Evolutionary conservation across 1,139 yeast genomes (phyloP).

Genomic region (Suhomyces ambrosiae): DNA sequence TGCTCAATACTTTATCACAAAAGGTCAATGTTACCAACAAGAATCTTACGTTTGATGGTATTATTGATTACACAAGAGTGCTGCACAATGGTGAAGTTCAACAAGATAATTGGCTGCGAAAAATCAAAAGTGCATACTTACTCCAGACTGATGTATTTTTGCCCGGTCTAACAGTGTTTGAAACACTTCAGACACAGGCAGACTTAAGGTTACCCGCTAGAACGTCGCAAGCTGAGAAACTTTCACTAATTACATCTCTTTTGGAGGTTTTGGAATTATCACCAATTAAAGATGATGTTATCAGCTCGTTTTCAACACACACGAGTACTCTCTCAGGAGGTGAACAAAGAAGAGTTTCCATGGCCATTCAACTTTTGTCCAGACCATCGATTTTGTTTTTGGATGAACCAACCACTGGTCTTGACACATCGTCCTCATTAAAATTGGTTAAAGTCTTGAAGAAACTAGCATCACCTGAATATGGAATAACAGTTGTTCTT

Average conservation of each 20-base stretch:
- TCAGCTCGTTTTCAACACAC: conserved; percentile 49
- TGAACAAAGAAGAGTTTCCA: conserved; percentile 74
- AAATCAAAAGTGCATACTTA: conserved; percentile 64
- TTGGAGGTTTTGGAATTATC: conserved; percentile 61
- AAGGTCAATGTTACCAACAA: conserved; percentile 46
- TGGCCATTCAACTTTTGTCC: conserved; percentile 75
- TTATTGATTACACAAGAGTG: conserved; percentile 21
- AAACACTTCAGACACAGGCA: conserved; percentile 70
- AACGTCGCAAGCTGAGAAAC: conserved; percentile 43
- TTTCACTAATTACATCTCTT: conserved; percentile 57
- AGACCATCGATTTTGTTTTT: conserved; percentile 76
- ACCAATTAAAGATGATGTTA: conserved; percentile 60
- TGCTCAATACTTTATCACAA: conserved; percentile 71
- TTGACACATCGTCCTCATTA: conserved; percentile 78
- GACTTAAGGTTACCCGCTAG: conserved; percentile 58
- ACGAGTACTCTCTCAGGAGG: conserved; percentile 74
- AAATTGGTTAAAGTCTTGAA: conserved; percentile 65
- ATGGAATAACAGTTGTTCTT: conserved; percentile 70
- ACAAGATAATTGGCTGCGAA: background rate
- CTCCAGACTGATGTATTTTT: conserved; percentile 76
- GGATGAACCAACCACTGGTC: conserved; percentile 90
- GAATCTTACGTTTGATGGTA: conserved; percentile 36
- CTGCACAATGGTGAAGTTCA: background rate
- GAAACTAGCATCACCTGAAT: conserved; percentile 47
- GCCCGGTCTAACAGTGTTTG: conserved; percentile 71